phyloP scores from a whole-genome alignment of 2,329 filamentous ascomycete genomes.

The Aspergillus versicolor region DNA sequence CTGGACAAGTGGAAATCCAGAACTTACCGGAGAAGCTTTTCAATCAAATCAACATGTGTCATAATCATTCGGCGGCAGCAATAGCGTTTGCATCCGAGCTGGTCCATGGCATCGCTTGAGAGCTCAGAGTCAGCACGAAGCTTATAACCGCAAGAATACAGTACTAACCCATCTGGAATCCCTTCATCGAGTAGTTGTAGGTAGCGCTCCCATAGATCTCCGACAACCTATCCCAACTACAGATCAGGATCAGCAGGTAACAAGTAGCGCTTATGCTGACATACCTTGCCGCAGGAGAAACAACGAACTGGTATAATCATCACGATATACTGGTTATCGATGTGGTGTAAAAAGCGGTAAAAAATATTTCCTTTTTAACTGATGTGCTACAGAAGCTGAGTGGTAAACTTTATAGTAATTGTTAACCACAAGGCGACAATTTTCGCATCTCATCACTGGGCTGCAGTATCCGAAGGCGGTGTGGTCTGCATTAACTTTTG shows the following conservation, averaged over 20 bases:
- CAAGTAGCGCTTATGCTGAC: conserved; percentile 14
- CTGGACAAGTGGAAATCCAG: neutral
- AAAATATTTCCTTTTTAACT: neutral
- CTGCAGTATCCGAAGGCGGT: neutral
- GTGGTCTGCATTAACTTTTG: neutral
- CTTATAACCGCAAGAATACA: neutral
- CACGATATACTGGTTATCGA: neutral
- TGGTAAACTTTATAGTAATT: neutral
- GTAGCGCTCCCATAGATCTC: conserved; percentile 96
- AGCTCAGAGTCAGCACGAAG: conserved; percentile 10
- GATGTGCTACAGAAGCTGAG: neutral
- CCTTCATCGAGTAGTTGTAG: conserved; percentile 80
- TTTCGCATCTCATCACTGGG: neutral
- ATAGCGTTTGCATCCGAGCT: conserved; percentile 89
- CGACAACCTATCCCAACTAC: conserved; percentile 69
- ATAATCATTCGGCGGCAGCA: conserved; percentile 99
- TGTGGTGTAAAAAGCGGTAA: neutral
- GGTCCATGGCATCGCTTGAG: conserved; percentile 82
- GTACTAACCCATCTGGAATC: conserved; percentile 69
- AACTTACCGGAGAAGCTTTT: conserved; percentile 89
- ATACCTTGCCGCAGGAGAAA: conserved; percentile 98
- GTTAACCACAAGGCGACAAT: neutral
- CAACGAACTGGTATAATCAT: conserved; percentile 99
- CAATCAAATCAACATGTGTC: conserved; percentile 98
- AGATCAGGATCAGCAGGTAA: conserved; percentile 7